Evolutionary conservation across 1,284 basidiomycete species (phyloP).

Genomic region (Chalciporus sp.): DNA sequence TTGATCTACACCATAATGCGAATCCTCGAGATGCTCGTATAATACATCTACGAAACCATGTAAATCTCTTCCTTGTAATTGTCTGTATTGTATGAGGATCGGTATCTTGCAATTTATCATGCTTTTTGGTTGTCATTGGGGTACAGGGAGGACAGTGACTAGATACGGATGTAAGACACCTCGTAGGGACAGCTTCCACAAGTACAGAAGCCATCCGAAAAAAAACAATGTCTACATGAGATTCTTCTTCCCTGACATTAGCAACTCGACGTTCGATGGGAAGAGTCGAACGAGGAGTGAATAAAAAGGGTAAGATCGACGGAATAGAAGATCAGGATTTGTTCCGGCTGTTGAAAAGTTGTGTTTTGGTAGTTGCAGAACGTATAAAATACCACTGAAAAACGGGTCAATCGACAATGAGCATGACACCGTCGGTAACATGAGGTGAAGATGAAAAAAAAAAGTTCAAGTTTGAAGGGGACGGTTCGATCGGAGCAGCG

Average conservation of each 20-base stretch:
- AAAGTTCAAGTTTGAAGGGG: too few relatives aligned
- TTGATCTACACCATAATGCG: neutral
- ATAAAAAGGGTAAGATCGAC: conserved; percentile 27
- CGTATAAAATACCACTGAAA: neutral
- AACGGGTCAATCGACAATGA: neutral
- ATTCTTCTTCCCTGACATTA: conserved; percentile 46
- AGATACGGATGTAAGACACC: conserved; percentile 44
- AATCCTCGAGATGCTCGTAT: neutral
- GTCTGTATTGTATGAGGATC: neutral
- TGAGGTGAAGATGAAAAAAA: neutral
- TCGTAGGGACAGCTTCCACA: conserved; percentile 54
- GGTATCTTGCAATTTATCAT: neutral
- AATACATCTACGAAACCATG: neutral
- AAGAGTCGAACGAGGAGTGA: conserved; percentile 36
- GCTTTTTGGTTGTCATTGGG: too few relatives aligned
- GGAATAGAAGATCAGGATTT: neutral
- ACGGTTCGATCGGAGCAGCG: too few relatives aligned
- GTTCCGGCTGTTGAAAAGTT: neutral
- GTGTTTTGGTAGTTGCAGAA: neutral
- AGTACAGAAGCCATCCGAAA: conserved; percentile 48
- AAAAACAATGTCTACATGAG: conserved; percentile 45
- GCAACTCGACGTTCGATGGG: conserved; percentile 47
- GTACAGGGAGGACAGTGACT: too few relatives aligned
- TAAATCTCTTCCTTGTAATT: neutral
- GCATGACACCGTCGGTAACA: neutral